phyloP scores from a whole-genome alignment of 306 rosid genomes.

The Herpetospermum pedunculosum region DNA sequence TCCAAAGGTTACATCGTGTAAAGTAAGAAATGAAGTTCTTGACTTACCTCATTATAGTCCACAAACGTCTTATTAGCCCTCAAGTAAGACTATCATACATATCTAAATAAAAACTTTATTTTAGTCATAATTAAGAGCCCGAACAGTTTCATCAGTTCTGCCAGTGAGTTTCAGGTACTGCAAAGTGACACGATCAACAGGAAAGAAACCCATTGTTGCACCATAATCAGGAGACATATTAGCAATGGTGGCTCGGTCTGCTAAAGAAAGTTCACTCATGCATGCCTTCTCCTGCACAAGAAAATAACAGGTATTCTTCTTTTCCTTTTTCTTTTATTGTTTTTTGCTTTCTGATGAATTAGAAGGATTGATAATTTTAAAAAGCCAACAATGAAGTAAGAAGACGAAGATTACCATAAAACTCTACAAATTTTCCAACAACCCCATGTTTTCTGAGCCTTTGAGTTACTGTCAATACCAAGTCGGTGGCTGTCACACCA shows the following conservation, averaged over 20 bases:
- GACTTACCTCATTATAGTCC: slow-evolving; percentile 59
- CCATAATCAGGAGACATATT: slow-evolving; percentile 94
- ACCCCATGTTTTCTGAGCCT: slow-evolving; percentile 85
- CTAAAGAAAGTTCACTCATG: slow-evolving; percentile 68
- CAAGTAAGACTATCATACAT: slow-evolving; percentile 52
- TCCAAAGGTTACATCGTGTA: not conserved
- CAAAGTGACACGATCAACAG: slow-evolving; percentile 80
- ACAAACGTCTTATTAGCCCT: slow-evolving; percentile 80
- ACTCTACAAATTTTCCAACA: slow-evolving; percentile 89
- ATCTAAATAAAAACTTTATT: slow-evolving; percentile 31
- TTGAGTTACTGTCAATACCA: slow-evolving; percentile 87
- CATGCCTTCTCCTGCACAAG: slow-evolving; percentile 75
- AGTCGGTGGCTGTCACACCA: slow-evolving; percentile 89
- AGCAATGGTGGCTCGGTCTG: slow-evolving; percentile 86
- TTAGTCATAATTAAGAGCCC: slow-evolving; percentile 18
- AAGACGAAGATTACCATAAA: slow-evolving; percentile 44
- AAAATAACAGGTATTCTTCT: slow-evolving; percentile 8
- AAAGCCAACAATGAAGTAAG: not conserved
- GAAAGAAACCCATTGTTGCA: slow-evolving; percentile 96
- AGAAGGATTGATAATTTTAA: not conserved
- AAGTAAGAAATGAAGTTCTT: not conserved
- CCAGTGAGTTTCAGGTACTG: slow-evolving; percentile 81
- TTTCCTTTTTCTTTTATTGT: not conserved
- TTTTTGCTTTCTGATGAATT: not conserved
- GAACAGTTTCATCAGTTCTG: slow-evolving; percentile 65